These are phyloP conservation scores for Hypoxylon sp. DNA, from an alignment of 2,329 filamentous ascomycete genomes.

Conservation along the genomic window DNA sequence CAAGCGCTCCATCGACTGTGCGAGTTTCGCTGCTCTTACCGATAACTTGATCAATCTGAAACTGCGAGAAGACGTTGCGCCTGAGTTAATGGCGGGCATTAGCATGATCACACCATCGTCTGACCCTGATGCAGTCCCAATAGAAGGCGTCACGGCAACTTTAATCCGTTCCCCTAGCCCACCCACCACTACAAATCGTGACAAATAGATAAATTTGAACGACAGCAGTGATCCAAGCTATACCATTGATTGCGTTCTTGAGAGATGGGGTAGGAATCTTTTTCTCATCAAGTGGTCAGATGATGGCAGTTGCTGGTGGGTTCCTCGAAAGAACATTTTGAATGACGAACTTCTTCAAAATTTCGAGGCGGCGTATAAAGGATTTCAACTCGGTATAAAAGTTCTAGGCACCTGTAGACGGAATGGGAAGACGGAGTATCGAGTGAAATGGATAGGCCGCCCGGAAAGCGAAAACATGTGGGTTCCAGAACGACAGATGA, in stretches of 20 bases:
- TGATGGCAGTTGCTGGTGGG: neutral
- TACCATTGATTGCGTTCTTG: neutral
- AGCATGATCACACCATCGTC: neutral
- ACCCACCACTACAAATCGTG: neutral
- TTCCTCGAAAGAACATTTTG: neutral
- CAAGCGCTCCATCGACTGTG: neutral
- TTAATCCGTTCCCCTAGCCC: neutral
- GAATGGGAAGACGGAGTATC: slow-evolving; percentile 4
- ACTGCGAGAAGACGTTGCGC: neutral
- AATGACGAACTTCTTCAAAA: neutral
- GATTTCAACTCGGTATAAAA: neutral
- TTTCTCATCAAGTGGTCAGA: neutral
- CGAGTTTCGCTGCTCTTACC: neutral
- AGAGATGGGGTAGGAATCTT: neutral
- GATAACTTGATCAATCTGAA: neutral
- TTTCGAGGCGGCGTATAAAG: neutral
- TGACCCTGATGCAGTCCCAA: neutral
- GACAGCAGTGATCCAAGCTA: neutral
- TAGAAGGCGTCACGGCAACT: neutral
- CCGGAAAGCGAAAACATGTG: neutral
- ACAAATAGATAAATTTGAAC: neutral
- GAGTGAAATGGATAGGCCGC: neutral
- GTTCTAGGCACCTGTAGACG: neutral
- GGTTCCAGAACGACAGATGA: neutral
- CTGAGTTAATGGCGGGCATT: neutral